These are phyloP conservation scores for Coriolopsis trogii DNA, from an alignment of 1,284 basidiomycete species.

Conservation along the genomic window DNA sequence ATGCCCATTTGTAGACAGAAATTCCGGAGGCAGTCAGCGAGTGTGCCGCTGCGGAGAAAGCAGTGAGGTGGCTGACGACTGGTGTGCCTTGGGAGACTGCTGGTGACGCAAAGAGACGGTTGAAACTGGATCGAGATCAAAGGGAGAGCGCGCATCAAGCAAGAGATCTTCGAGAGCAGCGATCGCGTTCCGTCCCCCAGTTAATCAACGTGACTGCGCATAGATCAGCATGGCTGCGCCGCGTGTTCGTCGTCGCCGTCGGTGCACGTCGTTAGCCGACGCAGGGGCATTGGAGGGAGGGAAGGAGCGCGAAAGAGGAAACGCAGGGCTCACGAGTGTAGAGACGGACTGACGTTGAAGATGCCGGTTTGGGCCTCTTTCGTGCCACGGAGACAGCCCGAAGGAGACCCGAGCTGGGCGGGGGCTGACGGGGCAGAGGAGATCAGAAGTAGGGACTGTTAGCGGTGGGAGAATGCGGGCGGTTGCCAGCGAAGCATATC, in stretches of 20 bases:
- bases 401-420: too few species aligned
- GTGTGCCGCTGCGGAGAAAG: not conserved
- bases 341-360: too few species aligned
- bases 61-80: not conserved
- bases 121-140: constrained; percentile 14
- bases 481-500: constrained; percentile 6
- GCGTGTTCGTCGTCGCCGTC: not conserved
- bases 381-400: too few species aligned
- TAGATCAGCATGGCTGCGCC: not conserved
- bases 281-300: too few species aligned
- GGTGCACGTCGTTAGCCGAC: not conserved
- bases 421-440: not conserved
- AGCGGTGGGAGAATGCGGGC: not conserved
- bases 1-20: too few species aligned
- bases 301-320: too few species aligned
- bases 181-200: not conserved
- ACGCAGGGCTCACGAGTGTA: not conserved
- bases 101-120: constrained; percentile 10
- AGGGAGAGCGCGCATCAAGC: not conserved
- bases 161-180: not conserved
- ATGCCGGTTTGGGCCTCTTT: too few species aligned
- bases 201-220: constrained; percentile 5
- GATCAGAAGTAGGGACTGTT: not conserved
- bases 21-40: too few species aligned
- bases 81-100: not conserved